Conservation (phyloP, 306 rosid species). For the Acacia acuminata region DNA sequence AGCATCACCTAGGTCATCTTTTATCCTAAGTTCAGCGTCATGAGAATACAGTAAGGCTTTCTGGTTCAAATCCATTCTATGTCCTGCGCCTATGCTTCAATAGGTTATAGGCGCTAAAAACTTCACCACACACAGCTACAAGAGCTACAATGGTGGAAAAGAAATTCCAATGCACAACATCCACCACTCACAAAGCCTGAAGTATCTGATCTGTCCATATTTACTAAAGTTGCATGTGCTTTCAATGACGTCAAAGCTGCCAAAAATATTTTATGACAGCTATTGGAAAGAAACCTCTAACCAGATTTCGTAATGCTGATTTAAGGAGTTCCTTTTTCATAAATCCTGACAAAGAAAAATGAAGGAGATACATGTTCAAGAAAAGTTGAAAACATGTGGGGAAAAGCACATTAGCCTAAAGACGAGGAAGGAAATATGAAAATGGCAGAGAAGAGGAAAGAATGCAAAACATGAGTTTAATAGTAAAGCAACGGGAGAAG, state of each 20-base stretch:
- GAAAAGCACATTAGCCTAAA: background rate
- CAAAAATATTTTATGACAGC: background rate
- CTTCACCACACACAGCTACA: background rate
- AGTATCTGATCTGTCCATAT: slow-evolving; percentile 1
- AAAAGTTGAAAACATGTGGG: background rate
- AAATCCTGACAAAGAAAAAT: background rate
- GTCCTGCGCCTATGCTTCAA: background rate
- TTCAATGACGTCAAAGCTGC: background rate
- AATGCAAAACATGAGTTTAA: slow-evolving; percentile 14
- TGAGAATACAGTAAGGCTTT: background rate
- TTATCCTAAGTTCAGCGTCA: background rate
- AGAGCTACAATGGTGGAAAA: background rate
- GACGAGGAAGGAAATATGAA: background rate
- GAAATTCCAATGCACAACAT: background rate
- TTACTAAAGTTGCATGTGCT: background rate
- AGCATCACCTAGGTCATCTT: background rate
- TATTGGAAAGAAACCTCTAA: background rate
- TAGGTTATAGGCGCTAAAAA: background rate
- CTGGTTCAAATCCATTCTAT: background rate
- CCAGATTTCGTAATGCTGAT: background rate
- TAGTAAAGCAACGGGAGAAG: slow-evolving; percentile 24
- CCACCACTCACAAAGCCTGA: slow-evolving; percentile 2
- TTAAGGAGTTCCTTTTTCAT: background rate
- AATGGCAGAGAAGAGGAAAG: background rate
- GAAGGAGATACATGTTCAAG: background rate